Evolutionary conservation across 495 filamentous ascomycete species (phyloP).

Genomic region (Parathielavia hyrcaniae): DNA sequence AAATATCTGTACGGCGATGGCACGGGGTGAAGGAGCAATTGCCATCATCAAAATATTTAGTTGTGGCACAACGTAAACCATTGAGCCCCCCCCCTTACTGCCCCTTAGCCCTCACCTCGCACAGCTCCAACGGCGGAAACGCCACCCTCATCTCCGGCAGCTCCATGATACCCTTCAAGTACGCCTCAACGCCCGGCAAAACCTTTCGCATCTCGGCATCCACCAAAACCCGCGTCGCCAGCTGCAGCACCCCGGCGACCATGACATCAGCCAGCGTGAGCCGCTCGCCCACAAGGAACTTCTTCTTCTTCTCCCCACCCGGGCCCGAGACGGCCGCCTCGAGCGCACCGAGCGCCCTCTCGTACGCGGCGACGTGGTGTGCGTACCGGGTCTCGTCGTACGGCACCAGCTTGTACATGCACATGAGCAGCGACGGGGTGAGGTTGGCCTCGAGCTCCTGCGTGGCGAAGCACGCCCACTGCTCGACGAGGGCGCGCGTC

Average conservation of each 20-base stretch:
- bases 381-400: slow-evolving; percentile 38
- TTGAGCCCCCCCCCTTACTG: too few species aligned
- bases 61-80: too few species aligned
- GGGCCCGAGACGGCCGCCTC: slow-evolving; percentile 39
- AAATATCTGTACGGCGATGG: too few species aligned
- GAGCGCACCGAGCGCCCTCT: slow-evolving; percentile 36
- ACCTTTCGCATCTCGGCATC: slow-evolving; percentile 48
- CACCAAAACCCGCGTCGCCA: slow-evolving; percentile 40
- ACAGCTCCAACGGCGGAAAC: slow-evolving; percentile 42
- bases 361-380: slow-evolving; percentile 23
- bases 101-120: slow-evolving; percentile 34
- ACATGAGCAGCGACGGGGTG: slow-evolving; percentile 29
- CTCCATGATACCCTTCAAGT: slow-evolving; percentile 39
- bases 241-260: slow-evolving; percentile 37
- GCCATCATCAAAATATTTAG: too few species aligned
- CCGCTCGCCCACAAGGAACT: slow-evolving; percentile 46
- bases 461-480: slow-evolving; percentile 49
- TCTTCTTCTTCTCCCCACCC: slow-evolving; percentile 32
- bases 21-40: too few species aligned
- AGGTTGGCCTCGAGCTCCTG: slow-evolving; percentile 39
- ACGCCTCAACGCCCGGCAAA: slow-evolving; percentile 41
- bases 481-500: slow-evolving; percentile 44
- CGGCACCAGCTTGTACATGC: slow-evolving; percentile 33
- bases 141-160: slow-evolving; percentile 47
- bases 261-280: slow-evolving; percentile 52